These are phyloP conservation scores for Pleurotus citrinopileatus DNA, from an alignment of 768 basidiomycete species.

Conservation along the genomic window DNA sequence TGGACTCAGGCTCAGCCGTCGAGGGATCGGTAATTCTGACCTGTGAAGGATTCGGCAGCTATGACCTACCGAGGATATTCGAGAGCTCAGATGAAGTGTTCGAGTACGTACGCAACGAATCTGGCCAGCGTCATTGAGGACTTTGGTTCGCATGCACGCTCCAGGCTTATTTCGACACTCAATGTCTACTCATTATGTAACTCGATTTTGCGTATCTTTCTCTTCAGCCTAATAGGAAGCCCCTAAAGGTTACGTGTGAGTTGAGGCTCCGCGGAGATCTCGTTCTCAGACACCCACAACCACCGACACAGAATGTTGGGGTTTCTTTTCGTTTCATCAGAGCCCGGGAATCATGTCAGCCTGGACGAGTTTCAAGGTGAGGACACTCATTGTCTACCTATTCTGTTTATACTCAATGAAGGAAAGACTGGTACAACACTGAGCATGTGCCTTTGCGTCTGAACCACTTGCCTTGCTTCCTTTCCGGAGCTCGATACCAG, in stretches of 20 bases:
- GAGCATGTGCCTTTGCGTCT: constrained; percentile 53
- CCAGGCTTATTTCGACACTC: too few species aligned
- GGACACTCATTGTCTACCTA: neutral
- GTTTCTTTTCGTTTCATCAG: constrained; percentile 47
- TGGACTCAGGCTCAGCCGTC: neutral
- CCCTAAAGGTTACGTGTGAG: too few species aligned
- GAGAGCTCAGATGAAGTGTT: constrained; percentile 5
- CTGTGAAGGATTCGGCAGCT: constrained; percentile 12
- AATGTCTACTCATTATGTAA: too few species aligned
- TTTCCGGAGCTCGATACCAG: constrained; percentile 44
- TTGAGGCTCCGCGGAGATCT: too few species aligned
- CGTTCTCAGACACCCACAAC: too few species aligned
- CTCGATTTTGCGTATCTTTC: too few species aligned
- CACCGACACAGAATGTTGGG: too few species aligned
- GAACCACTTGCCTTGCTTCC: constrained; percentile 41
- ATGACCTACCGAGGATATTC: constrained; percentile 11
- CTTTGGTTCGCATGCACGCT: too few species aligned
- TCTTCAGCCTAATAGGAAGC: too few species aligned
- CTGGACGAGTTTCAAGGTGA: constrained; percentile 48
- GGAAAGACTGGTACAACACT: constrained; percentile 52
- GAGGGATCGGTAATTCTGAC: constrained; percentile 11
- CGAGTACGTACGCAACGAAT: constrained; percentile 9
- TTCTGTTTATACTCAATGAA: neutral
- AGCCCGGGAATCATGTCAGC: constrained; percentile 38
- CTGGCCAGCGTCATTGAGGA: too few species aligned